Percentiles rank a stretch among this genome's conserved stretches.
These are phyloP conservation scores for Ophiocordyceps sinensis DNA, from an alignment of 2,329 filamentous ascomycete genomes.

Conservation along the genomic window DNA sequence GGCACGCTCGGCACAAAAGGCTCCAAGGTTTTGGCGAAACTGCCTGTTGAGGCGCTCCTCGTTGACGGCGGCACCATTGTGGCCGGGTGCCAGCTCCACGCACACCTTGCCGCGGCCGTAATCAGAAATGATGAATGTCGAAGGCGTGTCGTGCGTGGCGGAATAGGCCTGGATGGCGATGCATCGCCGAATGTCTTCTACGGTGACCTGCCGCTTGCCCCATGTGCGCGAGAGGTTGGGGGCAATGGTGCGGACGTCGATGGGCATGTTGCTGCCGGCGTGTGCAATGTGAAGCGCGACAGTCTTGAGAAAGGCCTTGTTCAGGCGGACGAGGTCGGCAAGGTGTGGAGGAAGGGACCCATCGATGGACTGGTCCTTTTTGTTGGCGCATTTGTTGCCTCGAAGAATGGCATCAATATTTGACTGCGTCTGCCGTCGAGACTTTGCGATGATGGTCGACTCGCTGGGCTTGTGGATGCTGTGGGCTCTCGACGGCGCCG, in stretches of 20 bases:
- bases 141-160: conserved; percentile 10
- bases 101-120: conserved; percentile 42
- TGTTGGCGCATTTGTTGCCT: conserved; percentile 15
- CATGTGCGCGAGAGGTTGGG: conserved; percentile 52
- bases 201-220: conserved; percentile 54
- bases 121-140: conserved; percentile 31
- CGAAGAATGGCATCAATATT: conserved; percentile 21
- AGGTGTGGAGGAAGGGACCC: conserved; percentile 34
- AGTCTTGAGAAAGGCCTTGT: conserved; percentile 53
- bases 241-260: conserved; percentile 46
- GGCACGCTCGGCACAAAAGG: conserved; percentile 24
- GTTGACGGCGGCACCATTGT: conserved; percentile 25
- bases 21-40: conserved; percentile 37
- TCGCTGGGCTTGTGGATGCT: conserved; percentile 16
- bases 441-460: conserved; percentile 16
- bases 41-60: conserved; percentile 36
- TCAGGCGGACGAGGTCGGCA: conserved; percentile 46
- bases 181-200: conserved; percentile 51
- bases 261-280: conserved; percentile 46
- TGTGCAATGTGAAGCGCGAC: conserved; percentile 56
- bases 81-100: conserved; percentile 35
- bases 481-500: conserved; percentile 13
- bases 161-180: conserved; percentile 43
- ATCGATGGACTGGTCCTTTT: conserved; percentile 4
- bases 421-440: conserved; percentile 16